phyloP scores from a whole-genome alignment of 805 yeast genomes.

The Wickerhamomyces alni region DNA sequence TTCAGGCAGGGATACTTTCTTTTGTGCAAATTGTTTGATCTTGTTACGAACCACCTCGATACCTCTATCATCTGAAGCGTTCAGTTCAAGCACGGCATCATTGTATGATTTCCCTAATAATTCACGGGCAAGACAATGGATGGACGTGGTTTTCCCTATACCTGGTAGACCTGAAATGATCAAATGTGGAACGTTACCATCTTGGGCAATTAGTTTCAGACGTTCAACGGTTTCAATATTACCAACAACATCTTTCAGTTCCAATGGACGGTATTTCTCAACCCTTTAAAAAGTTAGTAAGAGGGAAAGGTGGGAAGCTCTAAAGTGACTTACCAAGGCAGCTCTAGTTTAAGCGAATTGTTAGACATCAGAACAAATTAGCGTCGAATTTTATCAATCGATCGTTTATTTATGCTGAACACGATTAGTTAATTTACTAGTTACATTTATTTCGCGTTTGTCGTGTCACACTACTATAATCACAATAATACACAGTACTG shows the following conservation, averaged over 20 bases:
- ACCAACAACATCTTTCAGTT: conserved; percentile 83
- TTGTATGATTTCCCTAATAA: conserved; percentile 65
- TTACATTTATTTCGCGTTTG: too few relatives aligned
- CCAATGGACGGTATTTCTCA: conserved; percentile 89
- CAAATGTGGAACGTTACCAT: conserved; percentile 96
- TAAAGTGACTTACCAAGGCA: conserved; percentile 23
- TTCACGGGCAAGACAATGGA: conserved; percentile 84
- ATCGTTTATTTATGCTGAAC: too few relatives aligned
- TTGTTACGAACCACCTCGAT: conserved; percentile 92
- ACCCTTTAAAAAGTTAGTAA: conserved; percentile 56
- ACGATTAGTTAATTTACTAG: too few relatives aligned
- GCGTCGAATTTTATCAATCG: too few relatives aligned
- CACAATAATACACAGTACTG: too few relatives aligned
- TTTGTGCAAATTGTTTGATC: conserved; percentile 94
- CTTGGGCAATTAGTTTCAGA: conserved; percentile 74
- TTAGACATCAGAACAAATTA: too few relatives aligned
- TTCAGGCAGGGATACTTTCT: conserved; percentile 77
- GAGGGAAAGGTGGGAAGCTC: too few relatives aligned
- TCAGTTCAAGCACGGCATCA: conserved; percentile 86
- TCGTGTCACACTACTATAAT: too few relatives aligned
- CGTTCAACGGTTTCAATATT: conserved; percentile 86
- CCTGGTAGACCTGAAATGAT: conserved; percentile 96
- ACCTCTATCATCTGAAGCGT: conserved; percentile 97
- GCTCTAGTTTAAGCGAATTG: conserved; percentile 19
- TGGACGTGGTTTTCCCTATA: conserved; percentile 93